A percentile compares a stretch with the other conserved stretches of the same genome.
Evolutionary conservation across 2,329 filamentous ascomycete species (phyloP).

Genomic region (Arthrinium phaeospermum): DNA sequence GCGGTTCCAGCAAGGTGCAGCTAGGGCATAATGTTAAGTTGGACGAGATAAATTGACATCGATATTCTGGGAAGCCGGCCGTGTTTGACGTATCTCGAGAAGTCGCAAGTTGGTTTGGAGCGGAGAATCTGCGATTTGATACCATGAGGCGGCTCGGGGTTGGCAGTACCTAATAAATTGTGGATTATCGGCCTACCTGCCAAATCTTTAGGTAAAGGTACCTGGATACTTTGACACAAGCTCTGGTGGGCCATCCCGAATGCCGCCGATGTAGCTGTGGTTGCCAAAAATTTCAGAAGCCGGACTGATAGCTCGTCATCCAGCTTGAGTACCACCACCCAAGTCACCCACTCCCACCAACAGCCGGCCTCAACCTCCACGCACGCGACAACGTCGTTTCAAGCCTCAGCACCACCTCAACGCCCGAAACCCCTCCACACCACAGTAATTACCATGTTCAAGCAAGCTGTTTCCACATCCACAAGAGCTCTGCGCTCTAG

Average conservation of each 20-base stretch:
- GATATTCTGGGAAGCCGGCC: not conserved
- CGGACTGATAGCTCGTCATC: not conserved
- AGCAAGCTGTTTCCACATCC: slow-evolving; percentile 36
- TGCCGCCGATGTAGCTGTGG: not conserved
- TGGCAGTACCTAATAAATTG: slow-evolving; percentile 17
- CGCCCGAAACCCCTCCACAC: not conserved
- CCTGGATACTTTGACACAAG: slow-evolving; percentile 3
- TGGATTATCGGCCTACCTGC: not conserved
- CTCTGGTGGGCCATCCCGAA: slow-evolving; percentile 2
- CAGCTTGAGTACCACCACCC: not conserved
- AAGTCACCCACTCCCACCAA: not conserved
- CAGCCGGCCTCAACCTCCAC: not conserved
- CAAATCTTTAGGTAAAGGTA: not conserved
- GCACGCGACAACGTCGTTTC: not conserved
- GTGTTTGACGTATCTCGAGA: not conserved
- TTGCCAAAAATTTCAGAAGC: slow-evolving; percentile 8
- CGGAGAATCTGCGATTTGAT: not conserved
- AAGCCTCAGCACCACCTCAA: not conserved
- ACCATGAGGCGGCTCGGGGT: not conserved
- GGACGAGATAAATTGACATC: not conserved
- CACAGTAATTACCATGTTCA: slow-evolving; percentile 34
- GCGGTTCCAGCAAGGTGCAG: not conserved
- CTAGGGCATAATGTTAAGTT: not conserved
- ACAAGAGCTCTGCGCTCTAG: slow-evolving; percentile 36
- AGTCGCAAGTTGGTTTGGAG: not conserved